A percentile compares a stretch with the other conserved stretches of the same genome.
phyloP scores from a whole-genome alignment of 352 stramenopile genomes.

The Globisporangium nunn region DNA sequence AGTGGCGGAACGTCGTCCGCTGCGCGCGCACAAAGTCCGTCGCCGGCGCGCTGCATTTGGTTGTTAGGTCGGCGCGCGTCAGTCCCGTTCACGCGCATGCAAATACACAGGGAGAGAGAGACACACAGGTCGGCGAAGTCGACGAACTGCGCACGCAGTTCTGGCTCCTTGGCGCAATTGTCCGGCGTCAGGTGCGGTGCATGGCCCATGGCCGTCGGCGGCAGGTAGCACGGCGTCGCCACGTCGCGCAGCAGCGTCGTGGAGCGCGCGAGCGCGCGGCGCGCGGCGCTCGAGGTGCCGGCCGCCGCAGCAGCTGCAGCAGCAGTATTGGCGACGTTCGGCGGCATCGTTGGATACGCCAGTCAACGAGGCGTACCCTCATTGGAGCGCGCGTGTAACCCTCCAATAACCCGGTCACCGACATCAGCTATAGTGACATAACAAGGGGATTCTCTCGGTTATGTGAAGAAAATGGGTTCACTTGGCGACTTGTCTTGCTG shows the following conservation, averaged over 20 bases:
- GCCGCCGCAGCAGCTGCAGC: background rate
- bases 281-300: background rate
- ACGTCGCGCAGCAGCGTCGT: slow-evolving; percentile 26
- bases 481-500: background rate
- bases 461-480: background rate
- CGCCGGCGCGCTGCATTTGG: slow-evolving; percentile 19
- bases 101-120: slow-evolving; percentile 10
- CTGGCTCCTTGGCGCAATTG: slow-evolving; percentile 51
- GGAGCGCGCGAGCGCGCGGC: slow-evolving; percentile 23
- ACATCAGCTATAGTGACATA: too few relatives aligned
- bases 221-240: slow-evolving; percentile 66
- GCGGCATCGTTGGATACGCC: background rate
- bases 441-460: background rate
- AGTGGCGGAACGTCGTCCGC: slow-evolving; percentile 32
- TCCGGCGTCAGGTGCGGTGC: slow-evolving; percentile 72
- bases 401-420: too few relatives aligned
- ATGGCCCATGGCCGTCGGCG: slow-evolving; percentile 53
- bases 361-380: too few relatives aligned
- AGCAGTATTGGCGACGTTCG: background rate
- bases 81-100: slow-evolving; percentile 2
- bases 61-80: background rate
- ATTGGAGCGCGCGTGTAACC: background rate
- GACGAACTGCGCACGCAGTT: slow-evolving; percentile 52
- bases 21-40: slow-evolving; percentile 30
- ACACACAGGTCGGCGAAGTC: slow-evolving; percentile 70